phyloP scores from a whole-genome alignment of 2,329 filamentous ascomycete species.

The Botrytis elliptica region DNA sequence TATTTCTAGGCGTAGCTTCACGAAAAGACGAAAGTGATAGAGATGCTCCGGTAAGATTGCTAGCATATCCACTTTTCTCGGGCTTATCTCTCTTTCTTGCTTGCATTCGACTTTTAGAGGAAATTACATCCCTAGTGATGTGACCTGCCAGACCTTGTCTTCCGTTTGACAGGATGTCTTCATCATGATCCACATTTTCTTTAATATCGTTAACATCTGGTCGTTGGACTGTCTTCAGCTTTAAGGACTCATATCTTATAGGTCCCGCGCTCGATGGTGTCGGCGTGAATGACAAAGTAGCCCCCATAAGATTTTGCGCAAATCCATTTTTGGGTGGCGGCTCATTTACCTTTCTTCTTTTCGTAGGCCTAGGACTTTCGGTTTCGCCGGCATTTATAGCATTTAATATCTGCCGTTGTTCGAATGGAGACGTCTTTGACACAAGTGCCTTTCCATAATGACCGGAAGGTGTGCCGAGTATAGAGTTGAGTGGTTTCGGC shows the following conservation, averaged over 20 bases:
- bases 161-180: conserved; percentile 1
- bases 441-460: conserved; percentile 60
- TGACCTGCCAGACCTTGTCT: not conserved
- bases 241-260: conserved; percentile 33
- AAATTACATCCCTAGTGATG: not conserved
- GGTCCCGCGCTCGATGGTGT: conserved; percentile 31
- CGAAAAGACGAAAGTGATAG: conserved; percentile 29
- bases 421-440: conserved; percentile 63
- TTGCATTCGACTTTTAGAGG: conserved; percentile 1
- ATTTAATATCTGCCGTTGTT: conserved; percentile 49
- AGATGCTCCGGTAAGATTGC: conserved; percentile 34
- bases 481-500: conserved; percentile 58
- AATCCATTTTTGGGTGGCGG: conserved; percentile 49
- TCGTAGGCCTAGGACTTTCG: conserved; percentile 41
- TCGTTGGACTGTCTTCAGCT: conserved; percentile 15
- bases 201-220: conserved; percentile 28
- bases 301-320: conserved; percentile 52
- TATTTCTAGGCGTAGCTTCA: not conserved
- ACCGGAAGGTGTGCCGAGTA: conserved; percentile 60
- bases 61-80: conserved; percentile 34
- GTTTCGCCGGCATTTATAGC: conserved; percentile 22
- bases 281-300: conserved; percentile 44
- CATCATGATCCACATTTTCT: conserved; percentile 7
- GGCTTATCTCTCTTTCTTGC: conserved; percentile 25
- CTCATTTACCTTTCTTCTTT: conserved; percentile 44